These are phyloP conservation scores for Debaryomycetaceae sp. DNA, from an alignment of 1,139 yeast species.

Conservation along the genomic window DNA sequence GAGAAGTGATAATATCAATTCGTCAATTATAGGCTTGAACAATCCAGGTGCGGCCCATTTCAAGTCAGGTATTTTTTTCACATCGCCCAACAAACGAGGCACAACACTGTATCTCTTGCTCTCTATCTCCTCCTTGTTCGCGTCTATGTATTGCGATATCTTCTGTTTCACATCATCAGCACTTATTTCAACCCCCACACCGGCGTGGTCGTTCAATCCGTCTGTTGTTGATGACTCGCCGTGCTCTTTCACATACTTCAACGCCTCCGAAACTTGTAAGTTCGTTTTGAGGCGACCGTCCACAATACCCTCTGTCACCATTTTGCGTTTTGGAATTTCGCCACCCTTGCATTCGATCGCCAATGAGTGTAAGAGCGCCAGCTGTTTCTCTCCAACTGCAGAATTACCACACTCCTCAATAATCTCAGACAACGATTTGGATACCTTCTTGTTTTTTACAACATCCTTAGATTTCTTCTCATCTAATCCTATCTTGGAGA, in stretches of 20 bases:
- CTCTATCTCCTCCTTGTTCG: slow-evolving; percentile 55
- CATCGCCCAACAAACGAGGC: slow-evolving; percentile 72
- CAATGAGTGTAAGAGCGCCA: slow-evolving; percentile 68
- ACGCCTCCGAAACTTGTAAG: slow-evolving; percentile 80
- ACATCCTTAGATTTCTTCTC: slow-evolving; percentile 73
- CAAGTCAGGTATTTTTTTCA: slow-evolving; percentile 67
- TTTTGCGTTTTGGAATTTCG: slow-evolving; percentile 40
- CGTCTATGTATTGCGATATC: slow-evolving; percentile 58
- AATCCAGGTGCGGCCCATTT: slow-evolving; percentile 90
- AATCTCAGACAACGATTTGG: slow-evolving; percentile 61
- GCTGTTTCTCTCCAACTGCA: slow-evolving; percentile 42
- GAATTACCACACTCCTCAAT: slow-evolving; percentile 34
- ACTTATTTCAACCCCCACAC: slow-evolving; percentile 77
- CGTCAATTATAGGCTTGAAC: slow-evolving; percentile 85
- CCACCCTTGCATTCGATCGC: slow-evolving; percentile 62
- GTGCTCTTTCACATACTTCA: slow-evolving; percentile 56
- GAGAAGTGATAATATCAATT: slow-evolving; percentile 58
- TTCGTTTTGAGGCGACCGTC: slow-evolving; percentile 62
- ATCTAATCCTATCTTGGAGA: slow-evolving; percentile 63
- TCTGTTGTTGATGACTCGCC: slow-evolving; percentile 36
- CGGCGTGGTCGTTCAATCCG: slow-evolving; percentile 60
- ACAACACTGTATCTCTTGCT: slow-evolving; percentile 74
- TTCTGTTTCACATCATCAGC: slow-evolving; percentile 59
- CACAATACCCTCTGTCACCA: slow-evolving; percentile 58
- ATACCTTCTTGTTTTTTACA: slow-evolving; percentile 78